Base-by-base conservation (phyloP, 139 green algal species). In the Chlorella vulgaris region DNA sequence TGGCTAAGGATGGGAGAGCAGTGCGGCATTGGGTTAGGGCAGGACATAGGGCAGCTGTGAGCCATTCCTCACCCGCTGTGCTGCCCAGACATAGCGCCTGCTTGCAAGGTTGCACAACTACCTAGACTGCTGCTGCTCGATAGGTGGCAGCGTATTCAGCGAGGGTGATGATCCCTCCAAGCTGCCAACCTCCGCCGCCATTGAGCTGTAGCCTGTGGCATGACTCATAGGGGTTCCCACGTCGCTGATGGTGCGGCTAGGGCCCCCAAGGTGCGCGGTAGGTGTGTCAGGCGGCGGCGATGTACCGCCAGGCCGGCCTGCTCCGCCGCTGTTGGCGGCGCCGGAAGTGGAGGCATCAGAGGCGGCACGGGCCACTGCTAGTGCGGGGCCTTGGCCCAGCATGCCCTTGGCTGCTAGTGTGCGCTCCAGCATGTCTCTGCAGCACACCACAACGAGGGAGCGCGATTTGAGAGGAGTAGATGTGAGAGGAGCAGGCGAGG, bases 381-480 rank as follows among this genome's bases (percentile, higher is more conserved):
- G 47, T 15, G 47, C 40, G 68, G 40, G 4, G 40, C 38, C 68
- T 58, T 13, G 38, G 7, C 29, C 35, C 73, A 78, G 70, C 35
- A 29, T 10, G 31, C 73, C 73, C 53, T 67, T 67, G 35, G 53
- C 53, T 8, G 73, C 35, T 1, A 79, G 73, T 35, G 73, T 79
- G 22, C 73, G 51, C 35, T 79, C 73, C 51, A 79, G 35, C 53
- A 79, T 79, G 53, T 79, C 73, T 8, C 73, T 79, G 53, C 51
- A 79, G 13, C 10, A 58, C 13, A 58, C 47, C 13, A 58, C 47
- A 58, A 15, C 13, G 13, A 58, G 47, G 15, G n/a, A n/a, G n/a
- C n/a, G n/a, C n/a, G n/a, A n/a, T n/a, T n/a, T n/a, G n/a, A n/a
- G 21, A 22, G 22, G 39, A 26, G 13, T 33, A 24, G 42, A 42